Evolutionary conservation across 2,329 filamentous ascomycete genomes (phyloP), one percentile per base, ranked within the genome.

Genomic region (Colletotrichum chrysophilum): DNA sequence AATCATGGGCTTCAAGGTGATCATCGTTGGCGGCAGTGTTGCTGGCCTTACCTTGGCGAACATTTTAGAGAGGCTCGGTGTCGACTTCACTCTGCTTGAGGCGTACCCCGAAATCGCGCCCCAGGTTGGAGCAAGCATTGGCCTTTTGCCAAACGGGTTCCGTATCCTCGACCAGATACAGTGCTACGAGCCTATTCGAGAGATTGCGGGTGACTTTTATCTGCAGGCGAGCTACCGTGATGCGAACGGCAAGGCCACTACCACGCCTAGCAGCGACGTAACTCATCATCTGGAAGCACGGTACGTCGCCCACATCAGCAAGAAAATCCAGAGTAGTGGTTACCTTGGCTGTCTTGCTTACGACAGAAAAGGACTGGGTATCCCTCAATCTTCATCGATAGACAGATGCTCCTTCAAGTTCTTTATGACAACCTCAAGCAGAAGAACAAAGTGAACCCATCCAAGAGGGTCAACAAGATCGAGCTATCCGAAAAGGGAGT

Each of bases 11-110:
- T 84, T 84, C 79, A 83, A 82, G 64, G 83, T 89, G 30, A 80
- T 90, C 71, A 89, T 91, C 55, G 86, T 83, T 2, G 89, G 89
- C 18, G 89, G 87, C 8, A 84, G 86, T 56, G 80, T 90, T n/a
- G 83, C 86, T 2, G 89, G 89, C 6, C 79, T 81, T 8, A 74
- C 78, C 2, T 71, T 81, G 30, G 80, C 80, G 32, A 79, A 79
- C 64, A 84, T 85, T 75, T 84, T 91, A 4, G 84, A 90, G 74
- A 80, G 79, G 66, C 81, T 86, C 52, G 79, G 80, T 43, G 87
- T 91, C 71, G 85, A 90, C 76, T 90, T 87, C 77, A 74, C 88
- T 3, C 75, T 91, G 1, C 82, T 91, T 0, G 89, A 91, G 76
- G 80, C 82, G 0, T 80, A 86, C 43, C 26, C 77, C 0, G 79